These are phyloP conservation scores for Ogataea dorogensis DNA, from an alignment of 805 yeast genomes.

Conservation along the genomic window DNA sequence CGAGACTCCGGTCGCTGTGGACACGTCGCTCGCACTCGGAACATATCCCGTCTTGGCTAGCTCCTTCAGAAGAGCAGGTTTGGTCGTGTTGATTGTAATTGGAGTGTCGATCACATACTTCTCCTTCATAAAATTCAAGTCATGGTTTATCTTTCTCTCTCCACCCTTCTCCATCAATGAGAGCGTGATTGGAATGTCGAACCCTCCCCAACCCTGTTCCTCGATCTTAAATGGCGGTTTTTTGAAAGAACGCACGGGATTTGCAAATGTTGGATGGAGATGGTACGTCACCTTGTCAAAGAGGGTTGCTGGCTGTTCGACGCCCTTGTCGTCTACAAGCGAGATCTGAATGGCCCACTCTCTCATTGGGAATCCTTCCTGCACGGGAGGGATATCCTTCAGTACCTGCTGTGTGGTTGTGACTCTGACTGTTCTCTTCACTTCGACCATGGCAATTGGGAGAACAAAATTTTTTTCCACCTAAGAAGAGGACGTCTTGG, in stretches of 20 bases:
- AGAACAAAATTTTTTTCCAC: slow-evolving; percentile 10
- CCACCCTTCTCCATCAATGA: slow-evolving; percentile 84
- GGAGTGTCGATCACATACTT: slow-evolving; percentile 76
- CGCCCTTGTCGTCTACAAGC: slow-evolving; percentile 75
- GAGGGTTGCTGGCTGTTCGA: slow-evolving; percentile 79
- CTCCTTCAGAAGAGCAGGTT: slow-evolving; percentile 68
- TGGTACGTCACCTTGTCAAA: slow-evolving; percentile 92
- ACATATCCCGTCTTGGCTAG: slow-evolving; percentile 81
- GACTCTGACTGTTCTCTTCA: slow-evolving; percentile 83
- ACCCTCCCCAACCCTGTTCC: slow-evolving; percentile 99
- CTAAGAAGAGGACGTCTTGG: not conserved
- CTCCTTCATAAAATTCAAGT: slow-evolving; percentile 79
- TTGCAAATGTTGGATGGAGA: slow-evolving; percentile 90
- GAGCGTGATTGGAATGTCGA: slow-evolving; percentile 78
- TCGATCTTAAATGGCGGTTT: slow-evolving; percentile 82
- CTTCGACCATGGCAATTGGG: slow-evolving; percentile 40
- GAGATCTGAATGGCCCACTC: slow-evolving; percentile 83
- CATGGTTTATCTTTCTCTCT: slow-evolving; percentile 83
- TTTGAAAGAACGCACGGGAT: slow-evolving; percentile 79
- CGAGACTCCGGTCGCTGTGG: slow-evolving; percentile 30
- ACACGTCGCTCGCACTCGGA: slow-evolving; percentile 41
- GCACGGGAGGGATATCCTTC: slow-evolving; percentile 78
- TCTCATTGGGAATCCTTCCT: slow-evolving; percentile 91
- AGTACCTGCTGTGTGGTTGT: slow-evolving; percentile 83
- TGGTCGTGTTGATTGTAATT: slow-evolving; percentile 71